Conservation (phyloP, 2,329 filamentous ascomycete species). For the Calonectria crousiana region DNA sequence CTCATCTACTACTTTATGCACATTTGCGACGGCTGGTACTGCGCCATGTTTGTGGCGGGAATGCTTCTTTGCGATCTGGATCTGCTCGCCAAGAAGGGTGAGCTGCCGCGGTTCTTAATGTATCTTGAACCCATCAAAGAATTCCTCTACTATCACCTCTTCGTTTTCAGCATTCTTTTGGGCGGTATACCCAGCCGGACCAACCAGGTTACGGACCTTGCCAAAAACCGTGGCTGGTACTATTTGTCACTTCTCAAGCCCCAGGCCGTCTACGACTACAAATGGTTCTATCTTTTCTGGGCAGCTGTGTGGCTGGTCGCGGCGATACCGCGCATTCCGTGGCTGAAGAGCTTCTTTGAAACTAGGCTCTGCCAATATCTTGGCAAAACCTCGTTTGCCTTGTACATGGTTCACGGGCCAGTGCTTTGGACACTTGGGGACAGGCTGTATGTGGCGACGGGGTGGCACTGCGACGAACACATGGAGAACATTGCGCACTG, state of each 20-base stretch:
- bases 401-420: constrained; percentile 75
- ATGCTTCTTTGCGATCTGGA: constrained; percentile 74
- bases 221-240: constrained; percentile 70
- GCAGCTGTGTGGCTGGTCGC: constrained; percentile 69
- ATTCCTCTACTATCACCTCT: constrained; percentile 64
- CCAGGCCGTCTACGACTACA: constrained; percentile 74
- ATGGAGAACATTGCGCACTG: constrained; percentile 65
- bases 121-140: constrained; percentile 61
- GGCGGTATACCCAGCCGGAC: constrained; percentile 70
- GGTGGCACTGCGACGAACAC: constrained; percentile 65
- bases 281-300: constrained; percentile 77
- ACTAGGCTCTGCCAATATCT: constrained; percentile 70
- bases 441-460: constrained; percentile 71
- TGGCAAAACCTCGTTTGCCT: constrained; percentile 70
- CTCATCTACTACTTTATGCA: constrained; percentile 76
- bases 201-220: constrained; percentile 60
- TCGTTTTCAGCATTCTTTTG: constrained; percentile 67
- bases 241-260: constrained; percentile 72
- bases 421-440: constrained; percentile 71
- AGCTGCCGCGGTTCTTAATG: constrained; percentile 63
- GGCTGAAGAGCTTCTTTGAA: constrained; percentile 71
- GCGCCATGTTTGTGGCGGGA: constrained; percentile 70
- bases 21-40: constrained; percentile 73
- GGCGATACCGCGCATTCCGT: constrained; percentile 67
- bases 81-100: constrained; percentile 60